phyloP scores from a whole-genome alignment of 192 early-diverging fungal genomes.

The Kickxella alabastrina region DNA sequence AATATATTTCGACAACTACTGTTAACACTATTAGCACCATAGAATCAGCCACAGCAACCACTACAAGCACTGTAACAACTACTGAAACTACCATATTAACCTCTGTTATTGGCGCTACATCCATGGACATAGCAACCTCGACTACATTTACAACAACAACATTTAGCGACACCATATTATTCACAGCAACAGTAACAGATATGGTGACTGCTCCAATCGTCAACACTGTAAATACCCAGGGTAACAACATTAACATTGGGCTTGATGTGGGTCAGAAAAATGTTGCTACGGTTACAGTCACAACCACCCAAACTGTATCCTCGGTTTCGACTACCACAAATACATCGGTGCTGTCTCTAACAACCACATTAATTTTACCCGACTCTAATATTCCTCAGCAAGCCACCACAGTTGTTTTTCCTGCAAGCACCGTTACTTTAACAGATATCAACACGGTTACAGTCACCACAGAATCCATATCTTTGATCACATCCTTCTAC shows the following conservation, averaged over 20 bases:
- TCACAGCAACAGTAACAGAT: background rate
- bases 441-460: background rate
- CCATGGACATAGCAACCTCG: background rate
- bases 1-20: background rate
- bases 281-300: background rate
- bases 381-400: background rate
- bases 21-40: background rate
- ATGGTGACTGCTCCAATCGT: background rate
- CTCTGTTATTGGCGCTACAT: background rate
- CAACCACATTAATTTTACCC: background rate
- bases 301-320: background rate
- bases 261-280: background rate
- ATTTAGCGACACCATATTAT: background rate
- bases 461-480: slow-evolving; percentile 1
- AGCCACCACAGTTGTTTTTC: background rate
- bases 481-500: background rate
- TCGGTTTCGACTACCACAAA: background rate
- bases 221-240: background rate
- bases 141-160: background rate
- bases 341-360: background rate
- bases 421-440: background rate
- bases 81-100: slow-evolving; percentile 2
- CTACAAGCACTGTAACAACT: background rate
- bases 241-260: slow-evolving; percentile 1
- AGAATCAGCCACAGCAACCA: background rate